Evolutionary conservation across 257 asterid species (phyloP).

Genomic region (Nicotiana knightiana): DNA sequence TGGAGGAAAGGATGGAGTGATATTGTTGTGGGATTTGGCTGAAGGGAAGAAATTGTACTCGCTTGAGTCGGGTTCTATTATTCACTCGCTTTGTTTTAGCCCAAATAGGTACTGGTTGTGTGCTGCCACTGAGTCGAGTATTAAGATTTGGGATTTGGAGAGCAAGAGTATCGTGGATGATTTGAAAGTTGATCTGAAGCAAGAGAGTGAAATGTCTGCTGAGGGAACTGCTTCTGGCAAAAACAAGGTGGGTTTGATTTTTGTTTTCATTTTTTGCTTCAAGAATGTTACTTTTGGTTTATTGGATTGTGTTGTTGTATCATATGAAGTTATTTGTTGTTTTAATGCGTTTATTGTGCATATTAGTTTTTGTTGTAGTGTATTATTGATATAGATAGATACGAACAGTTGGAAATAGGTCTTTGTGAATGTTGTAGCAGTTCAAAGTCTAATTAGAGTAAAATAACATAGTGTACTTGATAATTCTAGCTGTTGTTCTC

Average conservation of each 20-base stretch:
- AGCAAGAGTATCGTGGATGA: constrained; percentile 45
- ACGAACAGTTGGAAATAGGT: background rate
- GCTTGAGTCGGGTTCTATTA: background rate
- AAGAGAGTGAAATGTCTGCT: constrained; percentile 48
- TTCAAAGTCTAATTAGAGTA: background rate
- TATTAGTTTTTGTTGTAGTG: background rate
- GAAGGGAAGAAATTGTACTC: constrained; percentile 8
- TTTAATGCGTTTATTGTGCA: background rate
- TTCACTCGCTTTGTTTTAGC: constrained; percentile 12
- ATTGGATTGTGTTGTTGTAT: background rate
- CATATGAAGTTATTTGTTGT: background rate
- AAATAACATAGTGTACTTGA: background rate
- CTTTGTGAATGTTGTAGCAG: background rate
- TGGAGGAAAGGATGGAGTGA: constrained; percentile 18
- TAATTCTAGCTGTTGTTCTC: background rate
- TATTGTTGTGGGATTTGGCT: constrained; percentile 50
- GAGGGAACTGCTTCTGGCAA: constrained; percentile 34
- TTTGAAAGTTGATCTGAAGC: constrained; percentile 52
- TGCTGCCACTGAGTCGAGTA: constrained; percentile 37
- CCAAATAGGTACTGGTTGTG: constrained; percentile 19
- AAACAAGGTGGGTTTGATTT: constrained; percentile 36
- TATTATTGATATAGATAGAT: background rate
- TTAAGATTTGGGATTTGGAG: constrained; percentile 79
- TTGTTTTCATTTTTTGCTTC: background rate
- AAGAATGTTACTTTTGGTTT: background rate